Evolutionary conservation across 768 basidiomycete genomes (phyloP).

Genomic region (Amanita rubescens): DNA sequence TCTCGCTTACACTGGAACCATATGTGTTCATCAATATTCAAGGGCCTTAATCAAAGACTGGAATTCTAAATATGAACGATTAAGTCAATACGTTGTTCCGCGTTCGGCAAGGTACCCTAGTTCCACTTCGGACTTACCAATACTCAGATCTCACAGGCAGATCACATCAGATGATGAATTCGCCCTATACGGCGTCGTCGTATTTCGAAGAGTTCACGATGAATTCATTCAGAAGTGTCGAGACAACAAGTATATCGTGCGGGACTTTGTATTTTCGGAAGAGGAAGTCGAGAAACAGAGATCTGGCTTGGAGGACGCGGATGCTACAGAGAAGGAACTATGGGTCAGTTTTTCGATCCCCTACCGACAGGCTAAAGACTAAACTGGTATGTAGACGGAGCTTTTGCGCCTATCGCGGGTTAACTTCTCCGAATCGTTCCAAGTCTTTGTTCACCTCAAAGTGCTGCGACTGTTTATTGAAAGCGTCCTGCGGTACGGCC

Average conservation of each 20-base stretch:
- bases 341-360: constrained; percentile 59
- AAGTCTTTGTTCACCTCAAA: constrained; percentile 90
- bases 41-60: constrained; percentile 80
- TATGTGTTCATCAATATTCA: constrained; percentile 20
- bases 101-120: constrained; percentile 67
- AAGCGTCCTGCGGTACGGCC: constrained; percentile 90
- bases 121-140: constrained; percentile 2
- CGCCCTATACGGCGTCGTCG: constrained; percentile 72
- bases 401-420: constrained; percentile 84
- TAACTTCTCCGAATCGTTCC: constrained; percentile 96
- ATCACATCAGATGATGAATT: constrained; percentile 87
- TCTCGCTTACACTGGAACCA: constrained; percentile 9
- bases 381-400: constrained; percentile 59
- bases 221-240: constrained; percentile 91
- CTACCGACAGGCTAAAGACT: not conserved
- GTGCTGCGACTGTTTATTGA: constrained; percentile 88
- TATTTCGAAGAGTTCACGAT: constrained; percentile 89
- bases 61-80: constrained; percentile 81
- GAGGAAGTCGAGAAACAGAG: constrained; percentile 72
- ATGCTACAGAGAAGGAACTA: constrained; percentile 87
- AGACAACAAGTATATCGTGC: constrained; percentile 90
- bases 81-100: constrained; percentile 88
- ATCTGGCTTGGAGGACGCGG: constrained; percentile 73
- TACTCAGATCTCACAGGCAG: constrained; percentile 34
- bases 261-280: constrained; percentile 91